phyloP scores from a whole-genome alignment of 106 monocot genomes.

The Dendrobium chrysotoxum region DNA sequence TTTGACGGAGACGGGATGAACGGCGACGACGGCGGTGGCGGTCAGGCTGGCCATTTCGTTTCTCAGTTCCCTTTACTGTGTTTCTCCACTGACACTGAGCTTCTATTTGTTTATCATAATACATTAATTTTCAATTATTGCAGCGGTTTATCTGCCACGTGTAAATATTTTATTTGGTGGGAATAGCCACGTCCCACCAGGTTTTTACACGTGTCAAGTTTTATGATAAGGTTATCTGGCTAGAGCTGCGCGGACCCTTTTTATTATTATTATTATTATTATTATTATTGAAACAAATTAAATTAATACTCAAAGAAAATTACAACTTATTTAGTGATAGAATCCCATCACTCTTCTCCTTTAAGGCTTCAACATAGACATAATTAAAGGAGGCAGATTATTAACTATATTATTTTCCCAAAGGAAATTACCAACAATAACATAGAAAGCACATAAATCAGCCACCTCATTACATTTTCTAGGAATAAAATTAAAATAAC shows the following conservation, averaged over 20 bases:
- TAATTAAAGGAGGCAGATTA: too few species aligned
- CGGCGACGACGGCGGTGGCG: conserved; percentile 29
- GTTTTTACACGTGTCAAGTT: background rate
- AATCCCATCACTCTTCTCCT: too few species aligned
- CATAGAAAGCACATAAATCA: too few species aligned
- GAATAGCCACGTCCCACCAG: background rate
- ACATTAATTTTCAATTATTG: background rate
- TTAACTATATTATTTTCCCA: too few species aligned
- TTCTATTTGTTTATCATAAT: background rate
- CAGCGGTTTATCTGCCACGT: background rate
- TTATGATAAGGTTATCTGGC: background rate
- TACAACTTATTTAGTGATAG: too few species aligned
- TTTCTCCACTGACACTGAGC: background rate
- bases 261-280: too few species aligned
- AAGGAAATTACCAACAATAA: too few species aligned
- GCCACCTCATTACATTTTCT: too few species aligned
- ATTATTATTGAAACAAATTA: too few species aligned
- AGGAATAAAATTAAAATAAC: too few species aligned
- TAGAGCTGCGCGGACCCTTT: background rate
- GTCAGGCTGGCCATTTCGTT: conserved; percentile 43
- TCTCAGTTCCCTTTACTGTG: background rate
- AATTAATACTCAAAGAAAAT: too few species aligned
- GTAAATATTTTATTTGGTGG: background rate
- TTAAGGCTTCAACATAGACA: too few species aligned
- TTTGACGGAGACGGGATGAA: background rate